Evolutionary conservation across 2,329 filamentous ascomycete species (phyloP).

Genomic region (Hirsutella rhossiliensis): DNA sequence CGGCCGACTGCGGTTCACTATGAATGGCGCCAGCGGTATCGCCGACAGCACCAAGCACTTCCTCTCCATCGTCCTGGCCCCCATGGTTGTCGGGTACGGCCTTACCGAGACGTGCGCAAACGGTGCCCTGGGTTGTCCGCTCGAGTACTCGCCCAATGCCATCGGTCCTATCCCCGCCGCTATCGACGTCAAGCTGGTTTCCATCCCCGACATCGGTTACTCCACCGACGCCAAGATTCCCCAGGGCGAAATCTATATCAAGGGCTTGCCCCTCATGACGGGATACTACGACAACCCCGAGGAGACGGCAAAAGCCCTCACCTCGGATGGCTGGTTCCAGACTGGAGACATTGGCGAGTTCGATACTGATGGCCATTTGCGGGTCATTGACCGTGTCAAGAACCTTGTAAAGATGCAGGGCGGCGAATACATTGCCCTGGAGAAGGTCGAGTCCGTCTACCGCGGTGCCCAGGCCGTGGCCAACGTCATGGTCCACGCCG

Average conservation of each 20-base stretch:
- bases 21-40: conserved; percentile 91
- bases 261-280: conserved; percentile 60
- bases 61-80: conserved; percentile 81
- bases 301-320: conserved; percentile 69
- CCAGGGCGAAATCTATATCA: conserved; percentile 87
- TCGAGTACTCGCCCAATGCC: conserved; percentile 67
- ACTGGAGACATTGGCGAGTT: conserved; percentile 94
- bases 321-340: conserved; percentile 89
- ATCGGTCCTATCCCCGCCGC: conserved; percentile 69
- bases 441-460: conserved; percentile 91
- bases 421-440: conserved; percentile 92
- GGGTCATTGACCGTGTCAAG: conserved; percentile 93
- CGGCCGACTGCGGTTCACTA: conserved; percentile 73
- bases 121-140: conserved; percentile 69
- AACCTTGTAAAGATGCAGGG: conserved; percentile 93
- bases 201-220: conserved; percentile 83
- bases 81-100: conserved; percentile 91
- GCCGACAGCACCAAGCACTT: conserved; percentile 81
- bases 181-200: conserved; percentile 84
- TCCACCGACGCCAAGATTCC: conserved; percentile 60
- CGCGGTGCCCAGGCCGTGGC: conserved; percentile 65
- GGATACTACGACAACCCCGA: conserved; percentile 79
- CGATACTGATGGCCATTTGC: conserved; percentile 64
- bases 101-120: conserved; percentile 87
- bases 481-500: conserved; percentile 82